phyloP scores from a whole-genome alignment of 257 asterid genomes.

The Parsonsia alboflavescens region DNA sequence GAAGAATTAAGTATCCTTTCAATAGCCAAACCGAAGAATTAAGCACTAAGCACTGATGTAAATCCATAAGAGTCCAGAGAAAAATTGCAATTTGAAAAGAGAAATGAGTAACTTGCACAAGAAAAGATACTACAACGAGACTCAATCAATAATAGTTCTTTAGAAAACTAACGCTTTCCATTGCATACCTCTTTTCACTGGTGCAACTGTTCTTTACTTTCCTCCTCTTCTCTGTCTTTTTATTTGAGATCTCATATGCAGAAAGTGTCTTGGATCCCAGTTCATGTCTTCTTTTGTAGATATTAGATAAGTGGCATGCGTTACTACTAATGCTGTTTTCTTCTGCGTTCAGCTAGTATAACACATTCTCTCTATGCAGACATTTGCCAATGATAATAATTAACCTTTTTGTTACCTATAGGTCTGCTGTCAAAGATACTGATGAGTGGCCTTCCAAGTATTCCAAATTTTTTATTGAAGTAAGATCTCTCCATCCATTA shows the following conservation, averaged over 20 bases:
- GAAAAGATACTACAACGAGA: neutral
- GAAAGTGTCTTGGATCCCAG: neutral
- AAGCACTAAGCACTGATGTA: neutral
- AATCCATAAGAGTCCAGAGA: neutral
- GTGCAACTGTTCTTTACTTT: neutral
- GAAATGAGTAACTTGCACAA: neutral
- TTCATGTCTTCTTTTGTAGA: neutral
- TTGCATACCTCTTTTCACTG: neutral
- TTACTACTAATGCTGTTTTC: neutral
- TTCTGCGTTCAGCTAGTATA: neutral
- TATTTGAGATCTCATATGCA: neutral
- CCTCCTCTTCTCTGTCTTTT: neutral
- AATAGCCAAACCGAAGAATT: neutral
- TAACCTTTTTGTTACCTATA: conserved; percentile 23
- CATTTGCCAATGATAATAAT: neutral
- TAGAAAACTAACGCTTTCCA: neutral
- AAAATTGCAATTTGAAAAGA: neutral
- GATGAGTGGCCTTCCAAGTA: conserved; percentile 99
- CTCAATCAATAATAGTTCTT: neutral
- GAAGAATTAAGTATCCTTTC: neutral
- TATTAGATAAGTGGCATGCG: neutral
- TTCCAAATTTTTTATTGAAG: conserved; percentile 86
- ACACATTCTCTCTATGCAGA: neutral
- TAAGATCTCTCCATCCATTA: conserved; percentile 29
- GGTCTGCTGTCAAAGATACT: conserved; percentile 83